Conservation (phyloP, 2,329 filamentous ascomycete genomes). For the Calonectria henricotiae region DNA sequence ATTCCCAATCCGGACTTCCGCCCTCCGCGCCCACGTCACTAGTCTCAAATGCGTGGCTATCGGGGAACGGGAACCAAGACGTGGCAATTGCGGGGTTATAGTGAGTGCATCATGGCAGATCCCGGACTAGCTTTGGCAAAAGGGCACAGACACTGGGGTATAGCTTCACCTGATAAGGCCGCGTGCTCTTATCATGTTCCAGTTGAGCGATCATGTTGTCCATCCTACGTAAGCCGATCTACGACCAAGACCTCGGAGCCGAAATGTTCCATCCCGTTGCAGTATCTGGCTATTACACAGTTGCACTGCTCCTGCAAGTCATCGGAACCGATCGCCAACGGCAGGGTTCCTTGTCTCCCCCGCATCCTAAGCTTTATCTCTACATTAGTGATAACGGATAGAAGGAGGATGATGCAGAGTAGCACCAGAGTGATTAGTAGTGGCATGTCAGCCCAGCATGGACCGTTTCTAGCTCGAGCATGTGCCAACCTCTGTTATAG, state of each 20-base stretch:
- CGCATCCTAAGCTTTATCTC: constrained; percentile 30
- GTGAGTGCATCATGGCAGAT: constrained; percentile 22
- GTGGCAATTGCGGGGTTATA: constrained; percentile 16
- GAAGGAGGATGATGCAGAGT: not conserved
- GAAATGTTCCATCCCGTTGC: constrained; percentile 6
- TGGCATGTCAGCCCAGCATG: constrained; percentile 22
- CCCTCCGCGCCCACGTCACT: not conserved
- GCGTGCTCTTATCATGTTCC: not conserved
- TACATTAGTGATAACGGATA: constrained; percentile 24
- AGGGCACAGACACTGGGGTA: not conserved
- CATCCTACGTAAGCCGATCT: not conserved
- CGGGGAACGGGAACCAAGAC: constrained; percentile 15
- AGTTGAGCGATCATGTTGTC: not conserved
- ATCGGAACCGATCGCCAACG: constrained; percentile 22
- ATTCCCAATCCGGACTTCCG: constrained; percentile 8
- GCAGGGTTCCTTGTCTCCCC: constrained; percentile 23
- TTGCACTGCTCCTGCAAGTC: not conserved
- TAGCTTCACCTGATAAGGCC: constrained; percentile 24
- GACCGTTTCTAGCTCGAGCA: not conserved
- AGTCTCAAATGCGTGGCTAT: constrained; percentile 24
- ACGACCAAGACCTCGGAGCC: constrained; percentile 14
- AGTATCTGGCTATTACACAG: not conserved
- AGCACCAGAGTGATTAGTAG: constrained; percentile 15
- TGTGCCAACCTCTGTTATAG: not conserved
- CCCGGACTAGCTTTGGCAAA: constrained; percentile 26